phyloP scores from a whole-genome alignment of 2,329 filamentous ascomycete species.

The Colletotrichum higginsianum region DNA sequence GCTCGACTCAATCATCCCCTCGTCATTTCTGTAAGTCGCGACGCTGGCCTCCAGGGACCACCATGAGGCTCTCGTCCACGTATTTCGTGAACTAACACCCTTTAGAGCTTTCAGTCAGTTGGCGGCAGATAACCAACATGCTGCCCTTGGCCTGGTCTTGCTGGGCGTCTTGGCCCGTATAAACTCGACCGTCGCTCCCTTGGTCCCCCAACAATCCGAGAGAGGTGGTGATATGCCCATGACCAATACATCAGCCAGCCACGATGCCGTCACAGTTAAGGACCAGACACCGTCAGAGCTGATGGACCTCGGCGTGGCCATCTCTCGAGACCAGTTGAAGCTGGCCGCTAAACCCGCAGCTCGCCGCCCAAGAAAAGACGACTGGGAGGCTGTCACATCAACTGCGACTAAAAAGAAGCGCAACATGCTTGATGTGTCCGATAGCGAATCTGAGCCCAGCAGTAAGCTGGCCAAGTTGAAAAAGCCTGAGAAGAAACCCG shows the following conservation, averaged over 20 bases:
- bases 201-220: conserved; percentile 47
- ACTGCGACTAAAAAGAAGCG: conserved; percentile 19
- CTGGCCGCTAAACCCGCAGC: not conserved
- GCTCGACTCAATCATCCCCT: conserved; percentile 50
- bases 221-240: not conserved
- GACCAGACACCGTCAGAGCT: conserved; percentile 42
- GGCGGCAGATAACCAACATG: conserved; percentile 80
- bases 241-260: not conserved
- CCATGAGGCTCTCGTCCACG: not conserved
- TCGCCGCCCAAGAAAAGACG: not conserved
- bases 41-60: not conserved
- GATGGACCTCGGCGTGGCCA: conserved; percentile 48
- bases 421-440: not conserved
- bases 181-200: conserved; percentile 58
- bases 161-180: conserved; percentile 75
- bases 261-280: not conserved
- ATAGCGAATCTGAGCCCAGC: not conserved
- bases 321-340: conserved; percentile 48
- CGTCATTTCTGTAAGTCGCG: conserved; percentile 54
- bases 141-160: conserved; percentile 78
- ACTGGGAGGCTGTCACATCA: not conserved
- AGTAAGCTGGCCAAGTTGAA: conserved; percentile 40
- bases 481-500: conserved; percentile 48
- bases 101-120: conserved; percentile 77
- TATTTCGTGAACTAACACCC: conserved; percentile 7